Evolutionary conservation across 179 eudicot genomes (phyloP).

Genomic region (Corrigiola litoralis): DNA sequence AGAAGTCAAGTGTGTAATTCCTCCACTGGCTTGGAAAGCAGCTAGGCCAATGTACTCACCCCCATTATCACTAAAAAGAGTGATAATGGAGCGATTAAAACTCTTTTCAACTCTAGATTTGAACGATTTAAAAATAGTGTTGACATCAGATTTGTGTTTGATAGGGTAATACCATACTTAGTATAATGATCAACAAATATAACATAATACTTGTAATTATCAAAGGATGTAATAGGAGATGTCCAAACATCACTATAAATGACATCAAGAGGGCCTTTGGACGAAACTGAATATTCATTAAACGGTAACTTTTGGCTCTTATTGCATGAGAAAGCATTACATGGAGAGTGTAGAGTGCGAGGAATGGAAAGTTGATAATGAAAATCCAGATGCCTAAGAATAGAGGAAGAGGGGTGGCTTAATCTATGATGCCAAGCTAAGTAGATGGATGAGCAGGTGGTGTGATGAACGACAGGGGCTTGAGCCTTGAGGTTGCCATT

Average conservation of each 20-base stretch:
- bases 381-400: neutral
- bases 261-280: slow-evolving; percentile 1
- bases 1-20: neutral
- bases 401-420: neutral
- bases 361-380: neutral
- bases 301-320: slow-evolving; percentile 6
- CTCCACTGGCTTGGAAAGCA: neutral
- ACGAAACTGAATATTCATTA: neutral
- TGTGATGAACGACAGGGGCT: neutral
- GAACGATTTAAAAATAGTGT: neutral
- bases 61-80: no score
- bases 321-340: neutral
- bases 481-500: neutral
- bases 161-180: neutral
- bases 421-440: neutral
- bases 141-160: neutral
- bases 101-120: neutral
- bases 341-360: neutral
- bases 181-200: no score
- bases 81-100: neutral
- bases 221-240: neutral
- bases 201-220: neutral
- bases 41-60: neutral
- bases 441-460: neutral
- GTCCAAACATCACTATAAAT: slow-evolving; percentile 7